These are phyloP conservation scores for Uronychia binucleata DNA, from an alignment of 73 alveolate genomes.

Conservation along the genomic window DNA sequence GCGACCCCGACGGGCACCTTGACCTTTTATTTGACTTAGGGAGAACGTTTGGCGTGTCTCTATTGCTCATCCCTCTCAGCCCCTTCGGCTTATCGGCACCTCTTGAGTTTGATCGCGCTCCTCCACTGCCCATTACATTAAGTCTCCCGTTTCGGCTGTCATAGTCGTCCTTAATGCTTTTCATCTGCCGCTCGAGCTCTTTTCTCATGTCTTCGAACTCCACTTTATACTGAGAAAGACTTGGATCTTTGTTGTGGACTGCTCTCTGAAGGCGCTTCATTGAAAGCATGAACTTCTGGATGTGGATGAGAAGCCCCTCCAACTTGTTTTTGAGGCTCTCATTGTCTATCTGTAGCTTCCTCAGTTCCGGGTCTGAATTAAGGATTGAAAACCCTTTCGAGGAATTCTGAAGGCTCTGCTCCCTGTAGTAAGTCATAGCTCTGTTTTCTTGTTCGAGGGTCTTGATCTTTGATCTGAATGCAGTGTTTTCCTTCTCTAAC, in stretches of 20 bases:
- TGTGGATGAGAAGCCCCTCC: constrained; percentile 3
- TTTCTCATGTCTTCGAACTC: constrained; percentile 57
- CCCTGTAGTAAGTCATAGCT: constrained; percentile 13
- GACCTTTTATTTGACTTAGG: background rate
- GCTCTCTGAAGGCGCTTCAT: constrained; percentile 71
- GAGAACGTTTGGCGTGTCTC: background rate
- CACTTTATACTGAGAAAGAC: constrained; percentile 24
- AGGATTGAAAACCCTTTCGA: constrained; percentile 1
- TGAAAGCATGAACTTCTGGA: constrained; percentile 38
- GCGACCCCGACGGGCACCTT: background rate
- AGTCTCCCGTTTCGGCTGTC: background rate
- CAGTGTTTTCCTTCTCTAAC: constrained; percentile 1
- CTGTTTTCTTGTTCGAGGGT: constrained; percentile 19
- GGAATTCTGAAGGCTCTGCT: constrained; percentile 1
- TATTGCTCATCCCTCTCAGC: background rate
- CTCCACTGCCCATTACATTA: background rate
- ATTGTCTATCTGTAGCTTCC: constrained; percentile 5
- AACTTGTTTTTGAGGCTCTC: constrained; percentile 16
- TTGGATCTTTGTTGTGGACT: constrained; percentile 56
- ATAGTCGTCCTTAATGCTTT: constrained; percentile 28
- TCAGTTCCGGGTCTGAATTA: constrained; percentile 24
- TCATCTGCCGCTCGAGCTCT: constrained; percentile 46
- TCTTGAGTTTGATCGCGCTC: background rate
- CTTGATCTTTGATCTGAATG: background rate
- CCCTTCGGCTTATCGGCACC: background rate